These are phyloP conservation scores for Ogataea saltuana DNA, from an alignment of 805 yeast genomes.

Conservation along the genomic window DNA sequence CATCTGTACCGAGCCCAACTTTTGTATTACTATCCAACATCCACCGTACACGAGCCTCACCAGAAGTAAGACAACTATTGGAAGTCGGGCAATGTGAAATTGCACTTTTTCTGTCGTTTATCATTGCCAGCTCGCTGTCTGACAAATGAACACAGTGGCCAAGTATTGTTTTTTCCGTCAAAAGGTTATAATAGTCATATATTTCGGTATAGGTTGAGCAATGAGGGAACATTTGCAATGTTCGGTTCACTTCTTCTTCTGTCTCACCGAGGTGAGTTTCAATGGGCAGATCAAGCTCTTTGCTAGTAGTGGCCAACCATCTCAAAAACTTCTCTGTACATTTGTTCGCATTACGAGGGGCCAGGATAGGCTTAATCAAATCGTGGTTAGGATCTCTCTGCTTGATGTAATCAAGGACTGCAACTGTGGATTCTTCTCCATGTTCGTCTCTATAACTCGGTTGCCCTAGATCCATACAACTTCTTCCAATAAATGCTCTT, in stretches of 20 bases:
- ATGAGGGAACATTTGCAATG: constrained; percentile 68
- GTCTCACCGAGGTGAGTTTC: constrained; percentile 90
- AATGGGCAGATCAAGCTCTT: constrained; percentile 48
- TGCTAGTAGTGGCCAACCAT: constrained; percentile 42
- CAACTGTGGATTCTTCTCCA: constrained; percentile 44
- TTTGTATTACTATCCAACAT: constrained; percentile 62
- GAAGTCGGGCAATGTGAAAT: constrained; percentile 89
- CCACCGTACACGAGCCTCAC: constrained; percentile 77
- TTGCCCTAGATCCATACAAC: constrained; percentile 73
- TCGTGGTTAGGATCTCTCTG: constrained; percentile 49
- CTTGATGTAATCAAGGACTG: constrained; percentile 54
- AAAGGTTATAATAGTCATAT: constrained; percentile 59
- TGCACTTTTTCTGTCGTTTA: constrained; percentile 57
- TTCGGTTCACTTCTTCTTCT: constrained; percentile 68
- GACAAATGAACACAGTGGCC: constrained; percentile 83
- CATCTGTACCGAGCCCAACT: constrained; percentile 75
- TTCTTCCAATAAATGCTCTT: constrained; percentile 84
- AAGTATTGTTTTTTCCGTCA: constrained; percentile 64
- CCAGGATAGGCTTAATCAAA: constrained; percentile 67
- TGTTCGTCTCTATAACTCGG: constrained; percentile 16
- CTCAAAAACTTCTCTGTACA: constrained; percentile 64
- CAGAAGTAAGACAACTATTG: constrained; percentile 79
- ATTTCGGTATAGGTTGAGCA: constrained; percentile 67
- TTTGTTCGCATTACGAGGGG: constrained; percentile 90
- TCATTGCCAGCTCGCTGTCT: constrained; percentile 57